These are phyloP conservation scores for Diaporthe batatas DNA, from an alignment of 2,329 filamentous ascomycete genomes.

Conservation along the genomic window DNA sequence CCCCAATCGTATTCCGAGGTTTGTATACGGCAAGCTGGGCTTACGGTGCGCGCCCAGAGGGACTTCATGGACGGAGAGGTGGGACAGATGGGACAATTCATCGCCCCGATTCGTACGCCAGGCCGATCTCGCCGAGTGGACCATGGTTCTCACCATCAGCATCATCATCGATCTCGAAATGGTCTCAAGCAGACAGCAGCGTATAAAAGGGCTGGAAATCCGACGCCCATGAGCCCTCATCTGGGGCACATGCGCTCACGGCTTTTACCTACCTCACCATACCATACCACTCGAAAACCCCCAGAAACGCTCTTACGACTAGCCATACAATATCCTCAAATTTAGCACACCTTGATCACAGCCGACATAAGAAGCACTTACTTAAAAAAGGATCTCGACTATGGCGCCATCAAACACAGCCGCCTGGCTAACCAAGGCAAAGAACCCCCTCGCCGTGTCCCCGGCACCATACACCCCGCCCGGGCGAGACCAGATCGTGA, in stretches of 20 bases:
- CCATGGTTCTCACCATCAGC: not conserved
- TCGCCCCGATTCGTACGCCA: not conserved
- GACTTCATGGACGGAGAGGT: not conserved
- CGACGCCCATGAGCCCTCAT: no score
- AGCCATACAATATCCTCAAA: rapidly evolving
- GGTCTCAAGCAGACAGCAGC: not conserved
- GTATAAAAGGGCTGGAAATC: not conserved
- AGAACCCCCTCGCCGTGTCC: not conserved
- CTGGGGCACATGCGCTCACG: not conserved
- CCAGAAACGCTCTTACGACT: rapidly evolving
- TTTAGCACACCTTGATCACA: no score
- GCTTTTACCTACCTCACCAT: no score
- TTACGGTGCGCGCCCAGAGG: not conserved
- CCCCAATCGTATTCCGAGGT: constrained; percentile 8
- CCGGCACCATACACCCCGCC: constrained; percentile 19
- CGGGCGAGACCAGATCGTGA: constrained; percentile 45
- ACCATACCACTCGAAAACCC: not conserved
- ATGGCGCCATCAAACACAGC: constrained; percentile 33
- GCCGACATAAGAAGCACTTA: no score
- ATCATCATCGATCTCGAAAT: not conserved
- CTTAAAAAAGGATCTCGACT: rapidly evolving
- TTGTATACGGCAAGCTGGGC: not conserved
- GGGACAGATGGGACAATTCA: not conserved
- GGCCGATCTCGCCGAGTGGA: no score
- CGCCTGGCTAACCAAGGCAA: constrained; percentile 24